Percentiles rank a stretch among this genome's conserved stretches.
Conservation (phyloP, 768 basidiomycete species). For the Leccinum subgranulosum region DNA sequence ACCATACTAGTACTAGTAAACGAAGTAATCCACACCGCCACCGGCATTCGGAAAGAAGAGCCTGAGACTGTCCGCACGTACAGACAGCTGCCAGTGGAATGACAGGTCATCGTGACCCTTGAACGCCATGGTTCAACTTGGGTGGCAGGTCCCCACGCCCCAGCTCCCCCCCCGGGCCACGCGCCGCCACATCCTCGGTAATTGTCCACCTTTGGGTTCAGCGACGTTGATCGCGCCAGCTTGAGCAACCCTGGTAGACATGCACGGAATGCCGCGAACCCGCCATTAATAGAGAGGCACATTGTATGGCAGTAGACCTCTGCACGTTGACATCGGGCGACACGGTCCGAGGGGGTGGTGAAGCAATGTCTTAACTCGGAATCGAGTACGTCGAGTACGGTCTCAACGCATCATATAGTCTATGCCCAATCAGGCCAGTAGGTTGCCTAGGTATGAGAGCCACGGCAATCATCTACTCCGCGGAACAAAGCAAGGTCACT, state of each 20-base stretch:
- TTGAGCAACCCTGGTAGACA: background rate
- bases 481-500: background rate
- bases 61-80: background rate
- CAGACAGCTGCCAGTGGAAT: background rate
- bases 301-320: background rate
- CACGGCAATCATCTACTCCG: background rate
- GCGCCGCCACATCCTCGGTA: background rate
- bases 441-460: background rate
- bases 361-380: background rate
- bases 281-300: background rate
- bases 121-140: background rate
- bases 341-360: background rate
- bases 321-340: background rate
- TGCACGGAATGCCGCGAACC: background rate
- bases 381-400: background rate
- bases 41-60: background rate
- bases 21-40: background rate
- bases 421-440: background rate
- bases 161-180: background rate
- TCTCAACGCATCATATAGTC: background rate
- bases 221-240: background rate
- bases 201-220: background rate
- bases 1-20: too few relatives aligned
- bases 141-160: background rate
- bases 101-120: background rate